A percentile compares a stretch with the other conserved stretches of the same genome.
These are phyloP conservation scores for Ceratocystis lukuohia DNA, from an alignment of 2,329 filamentous ascomycete genomes.

Conservation along the genomic window DNA sequence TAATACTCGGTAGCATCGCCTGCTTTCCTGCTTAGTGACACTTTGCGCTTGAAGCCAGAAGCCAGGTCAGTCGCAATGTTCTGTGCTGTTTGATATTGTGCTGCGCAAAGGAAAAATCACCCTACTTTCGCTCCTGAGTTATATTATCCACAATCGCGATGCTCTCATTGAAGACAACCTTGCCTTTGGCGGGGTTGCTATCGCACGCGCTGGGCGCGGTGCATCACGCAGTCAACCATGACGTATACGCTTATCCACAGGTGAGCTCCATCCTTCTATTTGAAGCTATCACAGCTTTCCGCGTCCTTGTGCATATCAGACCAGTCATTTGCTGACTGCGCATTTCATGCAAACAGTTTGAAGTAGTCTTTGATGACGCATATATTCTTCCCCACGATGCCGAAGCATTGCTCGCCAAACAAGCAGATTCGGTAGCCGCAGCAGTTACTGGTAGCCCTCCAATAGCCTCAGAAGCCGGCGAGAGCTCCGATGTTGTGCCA, in stretches of 20 bases:
- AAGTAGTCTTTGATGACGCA: slow-evolving; percentile 60
- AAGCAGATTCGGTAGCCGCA: slow-evolving; percentile 24
- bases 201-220: slow-evolving; percentile 33
- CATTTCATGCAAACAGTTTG: slow-evolving; percentile 44
- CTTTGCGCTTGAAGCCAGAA: slow-evolving; percentile 1
- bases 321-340: background rate
- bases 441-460: slow-evolving; percentile 13
- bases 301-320: background rate
- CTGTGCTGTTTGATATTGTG: background rate
- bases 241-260: slow-evolving; percentile 76
- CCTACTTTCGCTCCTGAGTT: background rate
- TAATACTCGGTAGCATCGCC: background rate
- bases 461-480: background rate
- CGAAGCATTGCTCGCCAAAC: slow-evolving; percentile 41
- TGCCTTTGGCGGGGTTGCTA: slow-evolving; percentile 33
- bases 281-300: background rate
- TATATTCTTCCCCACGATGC: slow-evolving; percentile 62
- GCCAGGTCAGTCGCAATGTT: background rate
- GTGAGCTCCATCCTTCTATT: slow-evolving; percentile 33
- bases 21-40: slow-evolving; percentile 5
- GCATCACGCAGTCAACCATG: slow-evolving; percentile 49
- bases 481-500: slow-evolving; percentile 29
- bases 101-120: background rate
- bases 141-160: background rate
- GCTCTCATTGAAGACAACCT: slow-evolving; percentile 20